A percentile compares a stretch with the other conserved stretches of the same genome.
These are phyloP conservation scores for Boletus huronensis DNA, from an alignment of 768 basidiomycete species.

Conservation along the genomic window DNA sequence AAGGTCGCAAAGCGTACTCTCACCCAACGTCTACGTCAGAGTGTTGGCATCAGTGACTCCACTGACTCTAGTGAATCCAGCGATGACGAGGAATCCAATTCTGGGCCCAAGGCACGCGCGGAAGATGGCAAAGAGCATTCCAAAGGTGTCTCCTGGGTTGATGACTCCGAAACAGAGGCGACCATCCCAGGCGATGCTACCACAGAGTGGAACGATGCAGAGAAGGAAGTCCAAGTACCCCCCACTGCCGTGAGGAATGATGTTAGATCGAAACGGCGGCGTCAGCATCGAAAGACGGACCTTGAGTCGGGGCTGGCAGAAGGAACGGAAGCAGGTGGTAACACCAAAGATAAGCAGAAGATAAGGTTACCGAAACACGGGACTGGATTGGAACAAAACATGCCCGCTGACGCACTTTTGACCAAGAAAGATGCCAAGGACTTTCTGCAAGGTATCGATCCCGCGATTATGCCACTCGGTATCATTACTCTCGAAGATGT, in stretches of 20 bases:
- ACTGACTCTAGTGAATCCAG: slow-evolving; percentile 50
- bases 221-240: slow-evolving; percentile 12
- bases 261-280: slow-evolving; percentile 9
- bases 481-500: slow-evolving; percentile 94
- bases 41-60: slow-evolving; percentile 69
- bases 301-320: slow-evolving; percentile 23
- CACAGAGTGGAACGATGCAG: slow-evolving; percentile 18
- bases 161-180: slow-evolving; percentile 31
- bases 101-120: slow-evolving; percentile 15
- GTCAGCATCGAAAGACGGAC: slow-evolving; percentile 16
- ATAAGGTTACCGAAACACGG: slow-evolving; percentile 30
- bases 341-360: slow-evolving; percentile 25
- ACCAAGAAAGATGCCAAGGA: slow-evolving; percentile 72
- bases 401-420: slow-evolving; percentile 86
- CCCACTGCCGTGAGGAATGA: slow-evolving; percentile 13
- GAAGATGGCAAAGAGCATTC: slow-evolving; percentile 21
- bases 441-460: slow-evolving; percentile 82
- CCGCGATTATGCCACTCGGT: slow-evolving; percentile 78
- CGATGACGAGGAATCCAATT: slow-evolving; percentile 36
- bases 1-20: slow-evolving; percentile 77
- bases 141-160: slow-evolving; percentile 32
- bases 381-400: slow-evolving; percentile 68
- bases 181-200: slow-evolving; percentile 27
- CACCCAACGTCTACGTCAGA: slow-evolving; percentile 71
- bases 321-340: slow-evolving; percentile 13